Evolutionary conservation across 495 filamentous ascomycete genomes (phyloP).

Genomic region (Staphylotrichum tortipilum): DNA sequence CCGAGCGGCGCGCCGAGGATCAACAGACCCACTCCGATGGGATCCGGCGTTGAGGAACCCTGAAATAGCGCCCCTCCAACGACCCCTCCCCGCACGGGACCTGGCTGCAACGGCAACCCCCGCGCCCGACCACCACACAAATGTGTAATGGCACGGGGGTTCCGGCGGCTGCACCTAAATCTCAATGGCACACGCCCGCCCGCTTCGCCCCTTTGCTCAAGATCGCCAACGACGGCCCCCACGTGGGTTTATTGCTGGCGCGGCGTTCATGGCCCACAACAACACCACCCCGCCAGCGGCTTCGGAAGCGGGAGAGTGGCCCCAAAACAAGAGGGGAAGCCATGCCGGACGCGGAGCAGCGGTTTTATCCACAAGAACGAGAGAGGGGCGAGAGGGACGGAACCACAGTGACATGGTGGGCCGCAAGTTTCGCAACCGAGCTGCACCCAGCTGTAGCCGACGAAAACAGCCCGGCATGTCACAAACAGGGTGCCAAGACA

Average conservation of each 20-base stretch:
- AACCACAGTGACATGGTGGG: constrained; percentile 6
- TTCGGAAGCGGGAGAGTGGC: neutral
- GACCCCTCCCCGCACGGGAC: neutral
- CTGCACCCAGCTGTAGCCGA: neutral
- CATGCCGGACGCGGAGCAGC: neutral
- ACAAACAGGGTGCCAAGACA: constrained; percentile 15
- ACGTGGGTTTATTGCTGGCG: constrained; percentile 11
- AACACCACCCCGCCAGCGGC: neutral
- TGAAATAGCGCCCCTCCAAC: neutral
- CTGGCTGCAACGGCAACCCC: neutral
- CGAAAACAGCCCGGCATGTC: constrained; percentile 5
- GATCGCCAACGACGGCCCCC: constrained; percentile 13
- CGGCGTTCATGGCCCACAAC: constrained; percentile 10
- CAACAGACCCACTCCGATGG: neutral
- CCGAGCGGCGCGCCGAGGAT: too few species aligned
- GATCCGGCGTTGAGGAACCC: neutral
- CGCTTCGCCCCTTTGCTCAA: neutral
- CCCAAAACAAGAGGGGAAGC: constrained; percentile 1
- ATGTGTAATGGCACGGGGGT: neutral
- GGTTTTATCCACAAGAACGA: neutral
- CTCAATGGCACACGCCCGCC: neutral
- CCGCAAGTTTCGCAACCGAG: neutral
- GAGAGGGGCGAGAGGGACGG: neutral
- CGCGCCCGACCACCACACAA: neutral
- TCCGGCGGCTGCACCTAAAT: neutral